phyloP scores from a whole-genome alignment of 192 early-diverging fungal species.

The Coemansia sp. region DNA sequence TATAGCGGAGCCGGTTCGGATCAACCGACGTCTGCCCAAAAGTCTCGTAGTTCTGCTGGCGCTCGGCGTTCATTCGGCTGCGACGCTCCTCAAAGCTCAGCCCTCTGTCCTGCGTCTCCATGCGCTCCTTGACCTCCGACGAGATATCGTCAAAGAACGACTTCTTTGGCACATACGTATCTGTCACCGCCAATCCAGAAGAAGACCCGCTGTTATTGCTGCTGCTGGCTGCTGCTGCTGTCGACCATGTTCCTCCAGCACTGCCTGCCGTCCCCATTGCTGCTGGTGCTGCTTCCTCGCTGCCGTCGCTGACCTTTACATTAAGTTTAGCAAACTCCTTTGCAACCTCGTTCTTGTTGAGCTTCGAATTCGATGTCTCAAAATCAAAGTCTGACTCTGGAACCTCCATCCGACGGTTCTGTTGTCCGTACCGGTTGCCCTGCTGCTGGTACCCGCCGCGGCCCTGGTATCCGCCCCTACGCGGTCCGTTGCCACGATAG shows the following conservation, averaged over 20 bases:
- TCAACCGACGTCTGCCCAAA: conserved; percentile 88
- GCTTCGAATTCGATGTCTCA: conserved; percentile 93
- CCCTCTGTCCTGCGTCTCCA: conserved; percentile 57
- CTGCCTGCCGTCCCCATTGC: not conserved
- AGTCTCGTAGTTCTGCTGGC: conserved; percentile 91
- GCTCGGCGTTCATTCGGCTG: conserved; percentile 80
- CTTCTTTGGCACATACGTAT: conserved; percentile 75
- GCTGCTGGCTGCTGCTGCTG: conserved; percentile 2
- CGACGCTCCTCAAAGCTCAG: conserved; percentile 67
- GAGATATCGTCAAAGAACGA: conserved; percentile 99
- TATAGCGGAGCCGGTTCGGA: conserved; percentile 61
- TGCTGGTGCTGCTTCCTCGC: not conserved
- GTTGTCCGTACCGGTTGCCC: not conserved
- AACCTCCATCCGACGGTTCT: conserved; percentile 53
- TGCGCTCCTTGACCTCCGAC: conserved; percentile 89
- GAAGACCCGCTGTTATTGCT: not conserved
- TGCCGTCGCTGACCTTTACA: conserved; percentile 33
- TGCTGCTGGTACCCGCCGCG: conserved; percentile 46
- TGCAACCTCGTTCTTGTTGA: conserved; percentile 82
- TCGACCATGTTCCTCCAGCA: not conserved
- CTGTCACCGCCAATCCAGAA: conserved; percentile 43
- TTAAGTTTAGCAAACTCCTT: conserved; percentile 68
- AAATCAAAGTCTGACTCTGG: conserved; percentile 94
- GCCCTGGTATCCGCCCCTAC: conserved; percentile 43
- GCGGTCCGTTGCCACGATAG: conserved; percentile 20